phyloP scores from a whole-genome alignment of 345 rosid species.

The Lepidium africanum region DNA sequence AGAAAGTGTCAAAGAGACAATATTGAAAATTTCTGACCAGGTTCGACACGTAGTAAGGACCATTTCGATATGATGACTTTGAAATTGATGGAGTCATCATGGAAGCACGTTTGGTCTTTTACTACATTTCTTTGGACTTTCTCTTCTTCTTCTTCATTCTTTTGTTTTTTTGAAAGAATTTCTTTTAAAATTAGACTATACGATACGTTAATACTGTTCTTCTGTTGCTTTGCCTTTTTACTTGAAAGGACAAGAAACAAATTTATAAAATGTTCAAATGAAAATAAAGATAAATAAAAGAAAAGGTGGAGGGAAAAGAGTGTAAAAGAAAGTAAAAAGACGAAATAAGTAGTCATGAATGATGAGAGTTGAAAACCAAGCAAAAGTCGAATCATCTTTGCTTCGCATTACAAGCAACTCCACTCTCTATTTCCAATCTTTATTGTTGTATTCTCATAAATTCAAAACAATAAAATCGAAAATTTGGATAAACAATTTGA shows the following conservation, averaged over 20 bases:
- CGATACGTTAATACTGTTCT: slow-evolving; percentile 15
- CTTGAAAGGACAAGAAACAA: neutral
- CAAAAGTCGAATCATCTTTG: slow-evolving; percentile 30
- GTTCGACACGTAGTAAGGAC: slow-evolving; percentile 23
- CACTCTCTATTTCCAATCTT: slow-evolving; percentile 11
- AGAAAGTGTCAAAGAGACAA: slow-evolving; percentile 23
- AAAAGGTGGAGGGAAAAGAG: slow-evolving; percentile 6
- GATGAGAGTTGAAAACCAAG: slow-evolving; percentile 35
- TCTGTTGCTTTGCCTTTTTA: slow-evolving; percentile 25
- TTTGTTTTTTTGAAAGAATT: neutral
- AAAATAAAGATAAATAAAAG: neutral
- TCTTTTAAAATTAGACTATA: neutral
- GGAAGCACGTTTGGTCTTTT: slow-evolving; percentile 25
- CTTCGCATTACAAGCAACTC: slow-evolving; percentile 30
- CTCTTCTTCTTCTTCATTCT: neutral
- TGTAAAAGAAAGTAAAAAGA: slow-evolving; percentile 20
- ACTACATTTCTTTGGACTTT: slow-evolving; percentile 18
- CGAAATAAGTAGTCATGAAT: slow-evolving; percentile 29
- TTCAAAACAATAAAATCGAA: neutral
- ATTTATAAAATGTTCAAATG: neutral
- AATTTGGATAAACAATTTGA: neutral
- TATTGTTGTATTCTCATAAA: neutral
- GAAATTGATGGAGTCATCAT: slow-evolving; percentile 26
- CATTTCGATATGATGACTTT: slow-evolving; percentile 25
- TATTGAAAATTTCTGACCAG: slow-evolving; percentile 12